Evolutionary conservation across 179 eudicot genomes (phyloP), one percentile per base, ranked within the genome.

Genomic region (Silene coronaria): DNA sequence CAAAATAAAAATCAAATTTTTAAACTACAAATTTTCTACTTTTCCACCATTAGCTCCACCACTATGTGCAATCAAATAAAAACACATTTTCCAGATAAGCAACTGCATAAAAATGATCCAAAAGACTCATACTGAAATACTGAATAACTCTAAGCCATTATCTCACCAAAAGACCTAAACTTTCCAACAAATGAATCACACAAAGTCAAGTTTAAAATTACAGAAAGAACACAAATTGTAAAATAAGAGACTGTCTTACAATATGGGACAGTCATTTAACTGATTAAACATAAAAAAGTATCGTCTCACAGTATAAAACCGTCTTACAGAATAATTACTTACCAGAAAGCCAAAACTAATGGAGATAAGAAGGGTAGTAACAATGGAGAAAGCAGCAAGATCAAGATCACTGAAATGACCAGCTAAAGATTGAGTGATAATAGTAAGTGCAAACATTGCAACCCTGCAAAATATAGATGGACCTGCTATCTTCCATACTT

Each of bases 361-460:
- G 67, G 77, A 46, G 24, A 82, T 78, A 26, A 82, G 77, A 75
- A 82, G 73, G 1, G 84, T 82, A 69, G 81, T 82, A 27, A 68
- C 76, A 66, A 82, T 82, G 75, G 84, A 82, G 74, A 82, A 78
- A 78, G 84, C 81, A 32, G 84, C 84, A 76, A 82, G 84, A 22
- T 82, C 84, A 75, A 82, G 77, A 38, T 82, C 84, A 70, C 82
- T 78, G 3, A 82, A 78, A 75, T 75, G 84, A 3, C 84, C 84
- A 4, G 84, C 84, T 12, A 82, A 76, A 21, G 84, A 78, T 66
- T 71, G 82, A 58, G 84, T 78, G 34, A 82, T 72, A 2, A 78
- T 36, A 2, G 77, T 82, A 8, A 82, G 59, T 5, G 79, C 73
- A 60, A 82, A 82, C 84, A 78, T 78, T 0, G 79, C 72, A 14